phyloP scores from a whole-genome alignment of 768 basidiomycete species.

The Botryobasidium botryosum region DNA sequence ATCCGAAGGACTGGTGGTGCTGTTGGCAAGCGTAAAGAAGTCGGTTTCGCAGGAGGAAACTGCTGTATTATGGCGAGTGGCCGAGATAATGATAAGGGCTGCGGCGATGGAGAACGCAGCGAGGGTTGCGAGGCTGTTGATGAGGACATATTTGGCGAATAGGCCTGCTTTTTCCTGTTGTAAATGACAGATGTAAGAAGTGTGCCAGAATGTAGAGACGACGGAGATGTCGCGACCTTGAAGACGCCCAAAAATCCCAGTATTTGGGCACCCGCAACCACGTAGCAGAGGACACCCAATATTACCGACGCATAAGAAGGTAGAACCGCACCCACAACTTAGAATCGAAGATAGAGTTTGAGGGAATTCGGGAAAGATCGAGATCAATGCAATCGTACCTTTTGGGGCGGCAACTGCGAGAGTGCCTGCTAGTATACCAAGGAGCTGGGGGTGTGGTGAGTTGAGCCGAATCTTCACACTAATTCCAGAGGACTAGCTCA shows the following conservation, averaged over 20 bases:
- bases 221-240: slow-evolving; percentile 30
- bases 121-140: slow-evolving; percentile 38
- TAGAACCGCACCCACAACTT: slow-evolving; percentile 76
- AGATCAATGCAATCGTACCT: slow-evolving; percentile 29
- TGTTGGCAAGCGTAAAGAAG: slow-evolving; percentile 10
- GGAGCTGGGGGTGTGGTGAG: slow-evolving; percentile 9
- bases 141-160: slow-evolving; percentile 49
- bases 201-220: neutral
- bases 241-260: slow-evolving; percentile 78
- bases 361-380: neutral
- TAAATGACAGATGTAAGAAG: slow-evolving; percentile 1
- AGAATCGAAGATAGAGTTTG: neutral
- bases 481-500: slow-evolving; percentile 13
- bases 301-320: slow-evolving; percentile 61
- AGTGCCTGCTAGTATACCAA: slow-evolving; percentile 49
- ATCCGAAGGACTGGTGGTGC: slow-evolving; percentile 31
- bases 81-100: slow-evolving; percentile 70
- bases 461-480: neutral
- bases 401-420: slow-evolving; percentile 60
- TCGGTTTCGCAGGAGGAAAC: slow-evolving; percentile 40
- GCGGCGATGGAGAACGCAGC: slow-evolving; percentile 61
- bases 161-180: slow-evolving; percentile 45
- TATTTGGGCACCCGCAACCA: slow-evolving; percentile 58
- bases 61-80: slow-evolving; percentile 55
- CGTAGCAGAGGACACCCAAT: slow-evolving; percentile 59